phyloP scores from a whole-genome alignment of 768 basidiomycete species.

The Boletus pseudopeckii region DNA sequence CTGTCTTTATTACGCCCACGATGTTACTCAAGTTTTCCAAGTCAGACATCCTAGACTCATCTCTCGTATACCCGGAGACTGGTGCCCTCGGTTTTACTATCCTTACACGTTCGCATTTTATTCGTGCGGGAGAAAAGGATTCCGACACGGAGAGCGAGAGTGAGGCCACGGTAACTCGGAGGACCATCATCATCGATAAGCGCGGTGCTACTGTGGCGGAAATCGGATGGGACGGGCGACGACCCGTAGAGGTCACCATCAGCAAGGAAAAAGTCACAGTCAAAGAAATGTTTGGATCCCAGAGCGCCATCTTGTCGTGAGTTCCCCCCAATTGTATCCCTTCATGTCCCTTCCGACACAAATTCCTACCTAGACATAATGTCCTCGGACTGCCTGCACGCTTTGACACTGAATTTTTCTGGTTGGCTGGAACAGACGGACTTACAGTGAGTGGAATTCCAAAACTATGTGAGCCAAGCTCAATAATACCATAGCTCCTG shows the following conservation, averaged over 20 bases:
- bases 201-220: conserved; percentile 42
- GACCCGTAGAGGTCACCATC: conserved; percentile 49
- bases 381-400: conserved; percentile 57
- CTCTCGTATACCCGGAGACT: conserved; percentile 52
- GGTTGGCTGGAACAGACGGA: conserved; percentile 54
- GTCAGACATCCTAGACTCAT: conserved; percentile 54
- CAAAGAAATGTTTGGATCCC: conserved; percentile 55
- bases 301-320: conserved; percentile 53
- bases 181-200: conserved; percentile 43
- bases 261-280: conserved; percentile 48
- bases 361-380: conserved; percentile 41
- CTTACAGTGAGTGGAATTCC: conserved; percentile 41
- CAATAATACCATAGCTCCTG: conserved; percentile 38
- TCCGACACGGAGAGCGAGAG: conserved; percentile 30
- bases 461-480: conserved; percentile 1
- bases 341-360: background rate
- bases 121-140: conserved; percentile 24
- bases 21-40: conserved; percentile 62
- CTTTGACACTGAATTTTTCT: conserved; percentile 59
- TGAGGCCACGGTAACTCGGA: conserved; percentile 30
- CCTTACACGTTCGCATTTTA: conserved; percentile 38
- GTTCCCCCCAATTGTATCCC: conserved; percentile 13
- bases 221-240: conserved; percentile 51
- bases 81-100: conserved; percentile 49
- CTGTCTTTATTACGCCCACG: conserved; percentile 3